Percentiles rank a stretch among this genome's conserved stretches.
Evolutionary conservation across 257 asterid species (phyloP).

Genomic region (Euphrasia confusa): DNA sequence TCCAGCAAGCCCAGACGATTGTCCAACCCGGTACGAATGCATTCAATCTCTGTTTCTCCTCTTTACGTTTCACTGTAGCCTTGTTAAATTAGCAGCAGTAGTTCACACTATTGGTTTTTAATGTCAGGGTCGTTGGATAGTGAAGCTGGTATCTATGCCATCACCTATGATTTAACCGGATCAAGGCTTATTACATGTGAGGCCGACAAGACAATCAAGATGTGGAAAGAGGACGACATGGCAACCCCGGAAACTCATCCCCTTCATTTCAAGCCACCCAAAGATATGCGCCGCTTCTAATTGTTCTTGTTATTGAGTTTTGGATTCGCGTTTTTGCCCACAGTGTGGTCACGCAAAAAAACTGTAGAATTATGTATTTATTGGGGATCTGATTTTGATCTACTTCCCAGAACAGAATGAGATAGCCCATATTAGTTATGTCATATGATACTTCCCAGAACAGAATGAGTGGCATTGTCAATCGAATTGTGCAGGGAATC

Average conservation of each 20-base stretch:
- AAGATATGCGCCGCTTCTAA: conserved; percentile 78
- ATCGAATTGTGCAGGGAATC: background rate
- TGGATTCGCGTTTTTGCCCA: background rate
- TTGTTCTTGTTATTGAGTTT: background rate
- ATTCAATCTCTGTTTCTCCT: background rate
- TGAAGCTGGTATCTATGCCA: conserved; percentile 88
- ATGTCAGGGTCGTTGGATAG: conserved; percentile 86
- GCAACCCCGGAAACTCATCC: conserved; percentile 96
- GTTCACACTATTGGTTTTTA: background rate
- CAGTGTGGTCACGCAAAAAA: background rate
- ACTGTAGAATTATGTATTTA: conserved; percentile 17
- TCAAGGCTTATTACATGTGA: conserved; percentile 87
- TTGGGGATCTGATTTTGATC: background rate
- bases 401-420: background rate
- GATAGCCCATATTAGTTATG: background rate
- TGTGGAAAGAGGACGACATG: conserved; percentile 92
- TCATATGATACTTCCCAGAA: background rate
- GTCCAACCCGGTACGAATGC: conserved; percentile 78
- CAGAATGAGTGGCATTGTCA: background rate
- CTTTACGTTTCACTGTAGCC: background rate
- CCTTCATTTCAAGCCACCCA: conserved; percentile 88
- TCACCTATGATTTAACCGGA: conserved; percentile 63
- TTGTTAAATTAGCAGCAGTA: background rate
- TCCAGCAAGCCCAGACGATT: conserved; percentile 91
- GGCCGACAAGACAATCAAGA: conserved; percentile 93